Evolutionary conservation across 495 filamentous ascomycete species (phyloP), one percentile per base, ranked within the genome.

Genomic region (Cetradonia linearis): DNA sequence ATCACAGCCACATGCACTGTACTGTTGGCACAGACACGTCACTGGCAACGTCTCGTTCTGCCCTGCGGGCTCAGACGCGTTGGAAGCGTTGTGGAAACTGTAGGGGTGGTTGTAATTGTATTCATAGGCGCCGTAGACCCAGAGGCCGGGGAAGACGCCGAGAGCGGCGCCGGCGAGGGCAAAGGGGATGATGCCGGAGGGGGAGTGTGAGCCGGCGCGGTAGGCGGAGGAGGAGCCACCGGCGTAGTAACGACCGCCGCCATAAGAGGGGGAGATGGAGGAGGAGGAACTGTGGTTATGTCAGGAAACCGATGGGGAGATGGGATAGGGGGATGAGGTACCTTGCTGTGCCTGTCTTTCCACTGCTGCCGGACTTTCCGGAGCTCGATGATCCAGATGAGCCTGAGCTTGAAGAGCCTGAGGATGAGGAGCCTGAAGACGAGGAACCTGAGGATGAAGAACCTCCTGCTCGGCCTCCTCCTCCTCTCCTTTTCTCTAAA

Each of bases 1-100:
- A 65, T 94, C 90, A 72, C 92, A 96, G 33, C 89, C 86, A 69
- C 93, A 98, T 33, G 78, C 83, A 42, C 64, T 66, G 64, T 87
- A 82, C 62, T 81, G 65, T 55, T 85, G 77, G 70, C 93, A 96
- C 53, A 88, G 71, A 68, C 92, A 96, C 13, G 73, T 70, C 3
- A 95, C 83, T 0, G 86, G 83, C 57, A 86, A 74, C 1, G 84
- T 85, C 73, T 89, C 77, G 70, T 91, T 88, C 28, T 71, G 67
- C 10, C 79, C 72, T 44, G 59, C 46, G 23, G 58, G 48, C 38
- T 60, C 23, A 54, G 70, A 72, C 13, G 49, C 55, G 48, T 68
- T 70, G 8, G 77, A 77, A 20, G 62, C 27, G 70, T 91, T 89
- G 73, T 77, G 66, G 76, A 79, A 89, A 38, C 40, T 65, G 66